A percentile compares a stretch with the other conserved stretches of the same genome.
These are phyloP conservation scores for Auricularia sp. DNA, from an alignment of 768 basidiomycete genomes.

Conservation along the genomic window DNA sequence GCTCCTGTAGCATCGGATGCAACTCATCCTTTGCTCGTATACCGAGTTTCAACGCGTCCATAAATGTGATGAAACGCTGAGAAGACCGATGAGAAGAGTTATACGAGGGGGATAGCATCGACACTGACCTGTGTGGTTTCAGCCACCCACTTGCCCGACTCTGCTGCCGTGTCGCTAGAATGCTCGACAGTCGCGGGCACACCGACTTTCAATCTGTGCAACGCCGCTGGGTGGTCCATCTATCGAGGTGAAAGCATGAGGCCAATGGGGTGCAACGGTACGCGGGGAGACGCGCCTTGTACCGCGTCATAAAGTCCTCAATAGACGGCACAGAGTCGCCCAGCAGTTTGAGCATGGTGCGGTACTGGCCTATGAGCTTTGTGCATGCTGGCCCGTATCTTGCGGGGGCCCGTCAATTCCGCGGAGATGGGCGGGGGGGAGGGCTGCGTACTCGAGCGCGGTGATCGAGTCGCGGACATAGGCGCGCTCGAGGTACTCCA, in stretches of 20 bases:
- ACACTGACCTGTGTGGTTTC: conserved; percentile 55
- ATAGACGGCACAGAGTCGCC: conserved; percentile 76
- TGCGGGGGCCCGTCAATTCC: conserved; percentile 20
- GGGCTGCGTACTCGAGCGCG: conserved; percentile 67
- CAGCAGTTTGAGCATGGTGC: conserved; percentile 93
- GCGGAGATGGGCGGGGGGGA: neutral
- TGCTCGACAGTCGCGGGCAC: conserved; percentile 97
- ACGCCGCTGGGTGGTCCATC: conserved; percentile 91
- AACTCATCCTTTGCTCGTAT: conserved; percentile 95
- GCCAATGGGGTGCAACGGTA: neutral
- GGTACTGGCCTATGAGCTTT: conserved; percentile 88
- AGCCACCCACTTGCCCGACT: conserved; percentile 94
- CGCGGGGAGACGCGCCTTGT: conserved; percentile 43
- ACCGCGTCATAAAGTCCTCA: conserved; percentile 85
- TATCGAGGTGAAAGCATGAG: conserved; percentile 19
- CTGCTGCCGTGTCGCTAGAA: conserved; percentile 81
- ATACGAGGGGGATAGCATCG: neutral
- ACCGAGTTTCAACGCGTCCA: conserved; percentile 90
- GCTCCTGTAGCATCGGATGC: conserved; percentile 86
- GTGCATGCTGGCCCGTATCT: conserved; percentile 98
- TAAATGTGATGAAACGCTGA: conserved; percentile 95
- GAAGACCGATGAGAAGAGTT: neutral
- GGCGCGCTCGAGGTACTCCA: conserved; percentile 92
- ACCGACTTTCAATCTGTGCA: conserved; percentile 82
- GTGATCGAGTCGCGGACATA: conserved; percentile 91